Evolutionary conservation across 2,329 filamentous ascomycete genomes (phyloP), one percentile per base, ranked within the genome.

Genomic region (Biscogniauxia mediterranea): DNA sequence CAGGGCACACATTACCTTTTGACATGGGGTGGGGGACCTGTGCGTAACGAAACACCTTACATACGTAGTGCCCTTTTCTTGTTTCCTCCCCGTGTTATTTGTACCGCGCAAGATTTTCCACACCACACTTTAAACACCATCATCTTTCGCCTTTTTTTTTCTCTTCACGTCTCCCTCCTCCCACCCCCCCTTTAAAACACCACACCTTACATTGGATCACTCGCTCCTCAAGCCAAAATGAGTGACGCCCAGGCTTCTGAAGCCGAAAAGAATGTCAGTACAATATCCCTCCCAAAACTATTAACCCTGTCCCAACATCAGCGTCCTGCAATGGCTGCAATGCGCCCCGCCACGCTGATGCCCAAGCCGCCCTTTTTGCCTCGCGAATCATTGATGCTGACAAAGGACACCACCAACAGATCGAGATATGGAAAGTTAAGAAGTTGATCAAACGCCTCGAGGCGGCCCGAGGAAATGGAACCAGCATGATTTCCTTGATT

Each of bases 401-500:
- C 64, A 26, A n/a, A 15, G 11, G n/a, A 26, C 50, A 46, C 58
- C 56, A 42, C 54, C 53, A 66, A 69, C 69, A 87, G 85, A 89
- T 89, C 73, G 87, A 89, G 80, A 89, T 89, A 82, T 93, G 90
- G 91, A 97, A 99, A 89, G 93, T 99, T 76, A 99, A 99, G 87
- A 99, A 99, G 85, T 84, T 99, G 76, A 97, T 99, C 82, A 99
- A 98, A 83, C 91, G 95, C 73, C 92, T 99, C 73, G 95, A 98
- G 80, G 91, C 92, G 66, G 96, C 96, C 71, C 87, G 96, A 77
- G 95, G 95, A 77, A 99, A 99, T 87, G 95, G 95, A 82, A 99
- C 95, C 67, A 94, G 90, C 83, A 99, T 99, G 95, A 99, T 99
- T 80, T 98, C 94, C 67, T 87, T 99, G 79, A 97, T 99, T 73